Base-by-base conservation (phyloP, 139 green algal genomes). In the Tetraselmis chui region DNA sequence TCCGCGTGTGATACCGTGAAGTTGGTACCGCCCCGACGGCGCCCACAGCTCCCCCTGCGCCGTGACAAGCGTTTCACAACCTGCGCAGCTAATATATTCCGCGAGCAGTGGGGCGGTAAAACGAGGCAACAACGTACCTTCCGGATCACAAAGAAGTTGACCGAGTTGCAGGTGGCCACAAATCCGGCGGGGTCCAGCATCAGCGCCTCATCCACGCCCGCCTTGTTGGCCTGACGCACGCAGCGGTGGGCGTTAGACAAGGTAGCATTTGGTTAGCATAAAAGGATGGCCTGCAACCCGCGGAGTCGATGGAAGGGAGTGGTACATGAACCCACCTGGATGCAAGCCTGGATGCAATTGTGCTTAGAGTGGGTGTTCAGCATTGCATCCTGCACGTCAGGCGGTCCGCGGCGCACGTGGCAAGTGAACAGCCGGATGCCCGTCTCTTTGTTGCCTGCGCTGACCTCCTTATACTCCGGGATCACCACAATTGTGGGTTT, bases 171-270 rank as follows among this genome's bases (percentile, higher is more conserved):
- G 0, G 93, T 97, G 79, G 90, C 86, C 82, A 97, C 92, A 83
- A 97, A 97, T 58, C 93, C 93, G 1, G 92, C 85, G 0, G 93
- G 90, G 86, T 96, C 92, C 79, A 95, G 85, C 92, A 96, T 96
- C 5, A 95, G 87, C 1, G 83, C 91, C 85, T 92, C 92, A 67
- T 96, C 90, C 0, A 81, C 92, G 1, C 91, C 89, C 67, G 88
- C 89, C 80, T 91, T 87, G 81, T 89, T 89, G n/a, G 91, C 91
- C 90, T 93, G 89, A n/a, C n/a, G n/a, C 23, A 83, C 27, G 0
- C 32, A 28, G 80, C 89, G 58, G 85, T 85, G 2, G 91, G 85
- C 2, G 96, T 89, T 31, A 91, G n/a, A n/a, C n/a, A n/a, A 31
- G 30, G 30, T 25, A 81, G 31, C 28, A 23, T 22, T 26, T 23